These are phyloP conservation scores for Apiotrichum brassicae DNA, from an alignment of 1,284 basidiomycete species.

Conservation along the genomic window DNA sequence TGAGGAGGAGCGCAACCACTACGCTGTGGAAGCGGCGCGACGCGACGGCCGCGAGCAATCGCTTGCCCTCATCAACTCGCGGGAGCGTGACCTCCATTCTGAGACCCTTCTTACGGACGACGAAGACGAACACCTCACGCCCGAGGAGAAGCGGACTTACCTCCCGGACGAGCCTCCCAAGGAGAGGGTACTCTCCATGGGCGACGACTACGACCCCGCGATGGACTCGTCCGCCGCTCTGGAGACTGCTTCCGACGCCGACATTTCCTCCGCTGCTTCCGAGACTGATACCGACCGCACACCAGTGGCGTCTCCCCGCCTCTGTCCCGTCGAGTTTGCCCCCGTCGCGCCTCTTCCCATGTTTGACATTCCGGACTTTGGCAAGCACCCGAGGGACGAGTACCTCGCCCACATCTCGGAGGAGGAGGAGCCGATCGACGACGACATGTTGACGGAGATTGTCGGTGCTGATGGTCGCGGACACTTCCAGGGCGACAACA, in stretches of 20 bases:
- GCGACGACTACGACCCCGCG: not conserved
- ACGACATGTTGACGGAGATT: conserved; percentile 18
- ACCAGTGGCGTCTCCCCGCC: conserved; percentile 1
- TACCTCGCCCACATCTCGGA: conserved; percentile 17
- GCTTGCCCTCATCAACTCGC: conserved; percentile 35
- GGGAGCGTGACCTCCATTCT: conserved; percentile 4
- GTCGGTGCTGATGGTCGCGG: conserved; percentile 6
- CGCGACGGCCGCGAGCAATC: conserved; percentile 35
- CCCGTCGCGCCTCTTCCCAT: not conserved
- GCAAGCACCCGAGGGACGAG: conserved; percentile 4
- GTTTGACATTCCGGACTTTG: not conserved
- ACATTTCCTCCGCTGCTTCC: not conserved
- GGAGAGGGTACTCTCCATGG: not conserved
- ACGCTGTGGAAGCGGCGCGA: conserved; percentile 24
- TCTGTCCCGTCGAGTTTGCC: not conserved
- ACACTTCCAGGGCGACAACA: conserved; percentile 10
- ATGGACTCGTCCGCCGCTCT: too few species aligned
- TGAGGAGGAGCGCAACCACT: conserved; percentile 22
- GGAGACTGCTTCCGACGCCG: not conserved
- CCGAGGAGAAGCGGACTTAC: not conserved
- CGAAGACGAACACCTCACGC: conserved; percentile 5
- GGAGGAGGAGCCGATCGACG: conserved; percentile 18
- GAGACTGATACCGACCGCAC: conserved; percentile 1
- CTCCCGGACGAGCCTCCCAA: not conserved
- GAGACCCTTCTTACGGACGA: conserved; percentile 1